Evolutionary conservation across 106 monocot species (phyloP), one percentile per base, ranked within the genome.

Genomic region (Cymbidium sinense): DNA sequence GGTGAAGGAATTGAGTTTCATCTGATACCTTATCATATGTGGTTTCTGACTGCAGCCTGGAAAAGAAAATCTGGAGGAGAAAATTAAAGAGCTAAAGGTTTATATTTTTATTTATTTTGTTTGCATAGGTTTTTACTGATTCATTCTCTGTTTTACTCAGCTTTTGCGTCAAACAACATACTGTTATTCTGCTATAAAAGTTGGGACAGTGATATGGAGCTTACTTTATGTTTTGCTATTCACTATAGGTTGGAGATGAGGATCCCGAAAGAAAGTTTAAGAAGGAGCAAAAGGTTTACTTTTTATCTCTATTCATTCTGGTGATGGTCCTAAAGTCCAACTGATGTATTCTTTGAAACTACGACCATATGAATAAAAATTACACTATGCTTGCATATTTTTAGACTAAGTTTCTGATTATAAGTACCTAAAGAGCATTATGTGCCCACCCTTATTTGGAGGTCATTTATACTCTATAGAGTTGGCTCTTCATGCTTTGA

Each of bases 221-320:
- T 71, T 71, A 31, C 36, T 71, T 71, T 71, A 20, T 71, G 34
- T n/a, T 71, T 37, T 36, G 10, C 36, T 3, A 12, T 30, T 5
- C 19, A 33, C 17, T 83, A 79, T 81, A 89, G 89, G 37, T 35
- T 44, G 76, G 77, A 33, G 77, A 73, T 12, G 82, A 83, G 29
- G 84, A 89, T 50, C 64, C 76, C 34, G 89, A 84, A 33, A 78
- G 83, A 77, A 89, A 89, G 76, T 36, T 79, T 70, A 89, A 89
- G 79, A 89, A 89, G 70, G 89, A 89, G 28, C 72, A 81, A 31
- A 89, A 89, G 89, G 89, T 89, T 18, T 84, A 76, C 2, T 79
- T 0, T 30, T 64, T 43, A 28, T 75, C 5, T 12, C 5, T 39
- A n/a, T 75, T 36, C 17, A 35, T 25, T 3, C 31, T 1, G 29